Percentiles rank a stretch among this genome's conserved stretches.
Conservation (phyloP, 1,139 yeast genomes). For the Lodderomyces margitis region DNA sequence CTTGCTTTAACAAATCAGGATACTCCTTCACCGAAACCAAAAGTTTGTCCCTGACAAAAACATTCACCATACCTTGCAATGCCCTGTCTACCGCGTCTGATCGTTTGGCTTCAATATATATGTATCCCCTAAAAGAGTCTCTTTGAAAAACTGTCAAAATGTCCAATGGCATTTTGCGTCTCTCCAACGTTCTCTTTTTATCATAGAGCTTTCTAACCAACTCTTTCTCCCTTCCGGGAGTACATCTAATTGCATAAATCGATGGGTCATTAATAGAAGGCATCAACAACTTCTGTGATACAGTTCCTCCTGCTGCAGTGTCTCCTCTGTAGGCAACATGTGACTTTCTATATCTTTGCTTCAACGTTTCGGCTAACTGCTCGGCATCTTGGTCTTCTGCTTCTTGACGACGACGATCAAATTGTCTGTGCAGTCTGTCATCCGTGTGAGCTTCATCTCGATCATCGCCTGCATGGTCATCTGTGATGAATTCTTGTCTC, state of each 20-base stretch:
- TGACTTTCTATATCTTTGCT: constrained; percentile 88
- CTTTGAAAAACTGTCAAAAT: constrained; percentile 93
- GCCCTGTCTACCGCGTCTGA: constrained; percentile 91
- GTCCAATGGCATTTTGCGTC: constrained; percentile 59
- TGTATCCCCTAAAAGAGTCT: constrained; percentile 87
- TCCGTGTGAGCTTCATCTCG: constrained; percentile 46
- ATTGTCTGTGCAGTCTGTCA: constrained; percentile 84
- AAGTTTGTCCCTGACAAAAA: constrained; percentile 67
- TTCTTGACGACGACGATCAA: constrained; percentile 86
- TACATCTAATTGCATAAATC: constrained; percentile 92
- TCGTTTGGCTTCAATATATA: constrained; percentile 91
- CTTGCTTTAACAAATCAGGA: constrained; percentile 89
- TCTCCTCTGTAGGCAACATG: constrained; percentile 87
- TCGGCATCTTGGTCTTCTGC: constrained; percentile 96
- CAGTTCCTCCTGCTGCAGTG: constrained; percentile 66
- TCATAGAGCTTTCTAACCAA: constrained; percentile 80
- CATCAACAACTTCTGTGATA: constrained; percentile 87
- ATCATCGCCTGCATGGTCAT: constrained; percentile 56
- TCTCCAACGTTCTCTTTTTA: constrained; percentile 70
- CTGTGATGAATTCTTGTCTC: constrained; percentile 79
- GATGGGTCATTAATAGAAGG: constrained; percentile 97
- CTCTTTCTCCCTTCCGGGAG: constrained; percentile 92
- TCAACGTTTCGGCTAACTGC: constrained; percentile 85
- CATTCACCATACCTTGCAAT: constrained; percentile 83
- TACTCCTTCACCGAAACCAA: constrained; percentile 94